These are phyloP conservation scores for Cryptosporidium ubiquitum DNA, from an alignment of 169 alveolate species.

Conservation along the genomic window DNA sequence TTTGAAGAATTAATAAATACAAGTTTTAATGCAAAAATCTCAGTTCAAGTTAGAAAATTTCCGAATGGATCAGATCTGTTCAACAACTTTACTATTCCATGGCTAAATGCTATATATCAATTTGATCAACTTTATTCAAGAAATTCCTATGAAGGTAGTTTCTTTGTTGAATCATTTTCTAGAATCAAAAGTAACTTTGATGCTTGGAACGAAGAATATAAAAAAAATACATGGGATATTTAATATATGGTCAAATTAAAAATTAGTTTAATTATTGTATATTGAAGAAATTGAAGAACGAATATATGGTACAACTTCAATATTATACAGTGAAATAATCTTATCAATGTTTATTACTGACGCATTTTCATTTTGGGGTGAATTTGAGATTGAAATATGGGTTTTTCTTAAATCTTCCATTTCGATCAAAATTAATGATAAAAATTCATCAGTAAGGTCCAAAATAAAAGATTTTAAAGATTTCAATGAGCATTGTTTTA, in stretches of 20 bases:
- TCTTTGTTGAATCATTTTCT: background rate
- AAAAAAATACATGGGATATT: slow-evolving; percentile 34
- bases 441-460: slow-evolving; percentile 19
- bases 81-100: background rate
- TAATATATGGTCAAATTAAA: background rate
- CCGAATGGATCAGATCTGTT: slow-evolving; percentile 41
- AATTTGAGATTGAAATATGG: background rate
- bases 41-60: background rate
- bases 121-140: slow-evolving; percentile 8
- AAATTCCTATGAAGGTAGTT: background rate
- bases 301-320: background rate
- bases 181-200: background rate
- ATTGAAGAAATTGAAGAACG: slow-evolving; percentile 1
- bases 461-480: slow-evolving; percentile 13
- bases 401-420: slow-evolving; percentile 10
- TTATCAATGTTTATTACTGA: background rate
- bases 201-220: slow-evolving; percentile 27
- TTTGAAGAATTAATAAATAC: slow-evolving; percentile 5
- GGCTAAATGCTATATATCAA: slow-evolving; percentile 21
- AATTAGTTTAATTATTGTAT: background rate
- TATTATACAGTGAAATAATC: background rate
- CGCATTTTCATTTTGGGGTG: background rate
- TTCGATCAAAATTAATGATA: background rate
- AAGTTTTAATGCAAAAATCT: background rate
- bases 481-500: slow-evolving; percentile 33